Evolutionary conservation across 768 basidiomycete genomes (phyloP), one percentile per base, ranked within the genome.

Genomic region (Rhodotorula paludigena): DNA sequence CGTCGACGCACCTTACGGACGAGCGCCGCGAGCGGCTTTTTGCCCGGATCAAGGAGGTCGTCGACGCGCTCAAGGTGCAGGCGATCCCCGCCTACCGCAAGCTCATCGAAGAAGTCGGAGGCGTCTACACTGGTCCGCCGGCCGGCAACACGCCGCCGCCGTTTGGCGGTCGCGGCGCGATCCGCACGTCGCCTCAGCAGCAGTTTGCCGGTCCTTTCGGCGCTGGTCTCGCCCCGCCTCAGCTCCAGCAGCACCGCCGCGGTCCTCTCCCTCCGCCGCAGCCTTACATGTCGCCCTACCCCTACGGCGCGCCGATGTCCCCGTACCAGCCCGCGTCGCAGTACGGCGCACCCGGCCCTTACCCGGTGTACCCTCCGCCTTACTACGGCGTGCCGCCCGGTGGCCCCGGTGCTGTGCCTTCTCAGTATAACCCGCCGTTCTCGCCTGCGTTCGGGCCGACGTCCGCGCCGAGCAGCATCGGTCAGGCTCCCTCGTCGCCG

Each of bases 81-180:
- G 87, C 89, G n/a, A 90, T 90, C 10, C 92, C 93, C 74, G 90
- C 92, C 21, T 98, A 97, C 78, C 87, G 91, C 67, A 84, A 90
- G 65, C 82, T 98, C 55, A 89, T 96, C 62, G 92, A 96, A 77
- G 93, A 94, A 80, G 92, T 96, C 69, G 92, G 93, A 20, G 80
- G 97, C 51, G 89, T 90, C 11, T 87, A 92, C 38, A 64, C 73
- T 1, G 74, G 79, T 2, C 73, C 67, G 58, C 68, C 60, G 44
- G 53, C 56, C 10, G 52, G 62, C 38, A 25, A 33, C 32, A 45
- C 53, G 35, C 58, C 57, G 10, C 52, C 47, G n/a, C 47, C 47
- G n/a, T 28, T 28, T 25, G 10, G 16, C 10, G 41, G 8, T 5
- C 41, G 21, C 8, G 18, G 20, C 18, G n/a, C n/a, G 5, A 12